Conservation (phyloP, 2,329 filamentous ascomycete genomes). For the Talaromyces sp. region DNA sequence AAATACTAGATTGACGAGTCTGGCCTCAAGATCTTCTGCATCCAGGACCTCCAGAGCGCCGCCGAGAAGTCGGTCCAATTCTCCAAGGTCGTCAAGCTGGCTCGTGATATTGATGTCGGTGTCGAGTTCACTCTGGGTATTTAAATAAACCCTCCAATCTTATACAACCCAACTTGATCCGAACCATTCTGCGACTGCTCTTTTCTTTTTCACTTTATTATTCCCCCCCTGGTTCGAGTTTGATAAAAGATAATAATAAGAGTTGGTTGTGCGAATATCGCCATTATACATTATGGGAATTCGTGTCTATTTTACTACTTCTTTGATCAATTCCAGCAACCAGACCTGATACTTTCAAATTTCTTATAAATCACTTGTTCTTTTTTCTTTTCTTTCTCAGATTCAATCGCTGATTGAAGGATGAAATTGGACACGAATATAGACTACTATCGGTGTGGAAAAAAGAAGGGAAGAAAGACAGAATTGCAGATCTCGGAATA, state of each 20-base stretch:
- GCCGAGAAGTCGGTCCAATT: slow-evolving; percentile 98
- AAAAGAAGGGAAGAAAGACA: not conserved
- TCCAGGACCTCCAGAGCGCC: slow-evolving; percentile 93
- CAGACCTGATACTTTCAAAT: not conserved
- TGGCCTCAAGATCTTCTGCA: slow-evolving; percentile 98
- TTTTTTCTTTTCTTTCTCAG: not conserved
- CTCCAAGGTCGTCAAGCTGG: slow-evolving; percentile 98
- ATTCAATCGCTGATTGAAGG: not conserved
- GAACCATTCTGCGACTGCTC: not conserved
- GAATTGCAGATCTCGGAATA: not conserved
- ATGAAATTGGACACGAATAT: not conserved
- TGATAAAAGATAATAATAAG: not conserved
- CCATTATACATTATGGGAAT: too few species aligned
- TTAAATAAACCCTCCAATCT: slow-evolving; percentile 45
- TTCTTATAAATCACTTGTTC: not conserved
- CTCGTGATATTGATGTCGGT: slow-evolving; percentile 93
- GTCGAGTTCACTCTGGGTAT: slow-evolving; percentile 95
- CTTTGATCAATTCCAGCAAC: not conserved
- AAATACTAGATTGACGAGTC: slow-evolving; percentile 75
- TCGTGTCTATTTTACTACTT: not conserved
- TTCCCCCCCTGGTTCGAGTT: not conserved
- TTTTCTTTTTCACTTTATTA: not conserved
- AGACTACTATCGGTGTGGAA: not conserved
- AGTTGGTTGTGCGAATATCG: not conserved
- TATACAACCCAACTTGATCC: not conserved